Base-by-base conservation (phyloP, 495 filamentous ascomycete genomes). In the Glutinoglossum americanum region DNA sequence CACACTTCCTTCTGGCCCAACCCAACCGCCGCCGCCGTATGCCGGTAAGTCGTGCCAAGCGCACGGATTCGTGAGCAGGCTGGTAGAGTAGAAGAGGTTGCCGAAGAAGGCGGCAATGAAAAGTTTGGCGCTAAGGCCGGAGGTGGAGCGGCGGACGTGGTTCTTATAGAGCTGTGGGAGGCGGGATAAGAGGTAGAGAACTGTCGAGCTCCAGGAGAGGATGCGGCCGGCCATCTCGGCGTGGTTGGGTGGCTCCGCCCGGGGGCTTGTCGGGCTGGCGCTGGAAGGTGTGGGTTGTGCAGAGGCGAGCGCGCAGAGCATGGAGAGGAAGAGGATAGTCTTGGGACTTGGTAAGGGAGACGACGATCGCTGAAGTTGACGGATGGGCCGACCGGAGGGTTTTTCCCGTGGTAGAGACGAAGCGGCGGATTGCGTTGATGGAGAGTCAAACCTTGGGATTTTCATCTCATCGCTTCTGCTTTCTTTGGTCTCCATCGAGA, bases 101-200 rank as follows among this genome's bases (percentile, higher is more conserved):
- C 83, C 83, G 61, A 73, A 75, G 64, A 87, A 87, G 15, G 83
- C 82, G 11, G 83, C 83, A 51, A 79, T 69, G 68, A 87, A 87
- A 44, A 87, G 76, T 1, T 76, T 63, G 1, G 81, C 79, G 0
- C 77, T 81, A n/a, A 87, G 76, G 17, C 83, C 83, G 23, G 82
- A 69, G 8, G 83, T 86, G 57, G 80, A 83, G 62, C 76, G 77
- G 57, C 83, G 80, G 57, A 66, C 59, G 60, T 77, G 75, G 68
- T 87, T 87, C 61, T 83, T 80, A 68, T 78, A 75, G 32, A 87
- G 75, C 62, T 87, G 83, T 3, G 83, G 83, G 19, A 85, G 73
- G 28, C 83, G 81, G 19, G 83, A 86, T 64, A 72, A 73, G 32
- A 86, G 79, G 63, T 87, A 87, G 51, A 83, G 72, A 51, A 77